Evolutionary conservation across 805 yeast genomes (phyloP).

Genomic region (Tanozyma kutaoensis): DNA sequence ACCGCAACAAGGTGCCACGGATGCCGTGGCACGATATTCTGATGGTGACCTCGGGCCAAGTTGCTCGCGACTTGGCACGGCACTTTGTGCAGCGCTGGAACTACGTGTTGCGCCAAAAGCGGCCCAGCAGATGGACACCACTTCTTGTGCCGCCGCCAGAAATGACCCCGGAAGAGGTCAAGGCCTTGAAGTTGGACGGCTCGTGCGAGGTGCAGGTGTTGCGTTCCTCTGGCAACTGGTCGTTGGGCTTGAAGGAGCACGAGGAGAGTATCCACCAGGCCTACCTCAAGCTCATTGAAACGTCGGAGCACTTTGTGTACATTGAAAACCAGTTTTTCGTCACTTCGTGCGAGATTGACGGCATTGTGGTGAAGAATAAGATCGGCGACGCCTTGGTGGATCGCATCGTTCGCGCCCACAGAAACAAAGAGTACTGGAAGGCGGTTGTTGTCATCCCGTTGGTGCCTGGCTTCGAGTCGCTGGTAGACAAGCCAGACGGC

Average conservation of each 20-base stretch:
- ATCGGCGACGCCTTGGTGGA: constrained; percentile 98
- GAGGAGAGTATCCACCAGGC: constrained; percentile 92
- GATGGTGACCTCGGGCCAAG: constrained; percentile 88
- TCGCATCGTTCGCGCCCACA: constrained; percentile 79
- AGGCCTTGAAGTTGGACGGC: constrained; percentile 50
- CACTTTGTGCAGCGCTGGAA: constrained; percentile 98
- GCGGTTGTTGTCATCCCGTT: constrained; percentile 87
- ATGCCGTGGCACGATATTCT: constrained; percentile 99
- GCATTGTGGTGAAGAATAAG: constrained; percentile 70
- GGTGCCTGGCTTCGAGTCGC: constrained; percentile 95
- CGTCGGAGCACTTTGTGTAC: constrained; percentile 85
- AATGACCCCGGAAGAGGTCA: constrained; percentile 58
- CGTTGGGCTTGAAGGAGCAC: constrained; percentile 71
- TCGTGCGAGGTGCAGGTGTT: constrained; percentile 86
- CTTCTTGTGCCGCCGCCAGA: constrained; percentile 87
- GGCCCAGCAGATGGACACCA: constrained; percentile 92
- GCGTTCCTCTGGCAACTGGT: constrained; percentile 89
- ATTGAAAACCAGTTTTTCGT: constrained; percentile 93
- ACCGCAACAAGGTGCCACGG: constrained; percentile 66
- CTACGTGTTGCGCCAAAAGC: constrained; percentile 77
- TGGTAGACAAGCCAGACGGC: constrained; percentile 88
- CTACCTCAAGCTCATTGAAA: constrained; percentile 77
- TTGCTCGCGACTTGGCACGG: constrained; percentile 84
- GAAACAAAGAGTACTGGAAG: constrained; percentile 67
- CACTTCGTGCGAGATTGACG: constrained; percentile 79